These are phyloP conservation scores for Pleurotus citrinopileatus DNA, from an alignment of 768 basidiomycete genomes.

Conservation along the genomic window DNA sequence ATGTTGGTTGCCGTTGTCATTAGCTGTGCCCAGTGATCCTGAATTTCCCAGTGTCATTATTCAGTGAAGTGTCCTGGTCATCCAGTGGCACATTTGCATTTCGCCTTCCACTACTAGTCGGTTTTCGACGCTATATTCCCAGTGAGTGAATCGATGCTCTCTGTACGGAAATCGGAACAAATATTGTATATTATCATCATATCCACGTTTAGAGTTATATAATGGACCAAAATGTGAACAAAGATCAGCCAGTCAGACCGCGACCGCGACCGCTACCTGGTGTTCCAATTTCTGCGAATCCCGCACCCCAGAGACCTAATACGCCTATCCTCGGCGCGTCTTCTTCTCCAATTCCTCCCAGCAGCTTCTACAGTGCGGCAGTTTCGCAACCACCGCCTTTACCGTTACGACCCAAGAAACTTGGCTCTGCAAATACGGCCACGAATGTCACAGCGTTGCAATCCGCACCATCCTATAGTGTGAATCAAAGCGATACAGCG, in stretches of 20 bases:
- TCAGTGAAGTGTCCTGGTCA: neutral
- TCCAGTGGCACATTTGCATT: too few relatives aligned
- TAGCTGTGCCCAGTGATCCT: neutral
- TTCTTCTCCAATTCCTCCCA: slow-evolving; percentile 27
- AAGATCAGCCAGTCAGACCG: slow-evolving; percentile 27
- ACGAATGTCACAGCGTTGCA: slow-evolving; percentile 36
- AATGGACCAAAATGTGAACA: slow-evolving; percentile 1
- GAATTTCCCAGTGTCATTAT: neutral
- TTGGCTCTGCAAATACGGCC: slow-evolving; percentile 36
- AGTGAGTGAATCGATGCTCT: too few relatives aligned
- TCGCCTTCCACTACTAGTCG: too few relatives aligned
- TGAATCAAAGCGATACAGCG: slow-evolving; percentile 22
- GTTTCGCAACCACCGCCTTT: slow-evolving; percentile 28
- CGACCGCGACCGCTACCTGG: slow-evolving; percentile 48
- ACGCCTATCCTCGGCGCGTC: slow-evolving; percentile 32
- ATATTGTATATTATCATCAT: too few relatives aligned
- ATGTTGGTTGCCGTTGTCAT: neutral
- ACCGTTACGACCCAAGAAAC: slow-evolving; percentile 34
- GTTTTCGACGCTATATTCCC: too few relatives aligned
- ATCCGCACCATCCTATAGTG: slow-evolving; percentile 34
- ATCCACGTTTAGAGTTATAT: neutral
- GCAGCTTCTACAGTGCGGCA: slow-evolving; percentile 34
- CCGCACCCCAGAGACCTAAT: slow-evolving; percentile 32
- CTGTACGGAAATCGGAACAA: too few relatives aligned
- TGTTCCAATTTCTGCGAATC: slow-evolving; percentile 21